Evolutionary conservation across 805 yeast species (phyloP).

Genomic region (Candida pini): DNA sequence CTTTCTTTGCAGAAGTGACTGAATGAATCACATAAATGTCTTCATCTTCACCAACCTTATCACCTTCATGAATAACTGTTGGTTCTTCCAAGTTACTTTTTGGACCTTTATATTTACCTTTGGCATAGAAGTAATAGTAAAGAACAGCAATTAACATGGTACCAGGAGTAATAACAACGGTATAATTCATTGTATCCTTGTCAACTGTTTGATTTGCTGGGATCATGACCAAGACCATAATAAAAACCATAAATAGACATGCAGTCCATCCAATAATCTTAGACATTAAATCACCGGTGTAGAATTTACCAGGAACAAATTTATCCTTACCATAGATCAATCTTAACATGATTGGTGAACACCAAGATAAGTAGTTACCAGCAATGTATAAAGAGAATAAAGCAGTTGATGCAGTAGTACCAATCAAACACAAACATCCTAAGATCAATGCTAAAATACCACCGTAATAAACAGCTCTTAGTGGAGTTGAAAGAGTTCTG

Average conservation of each 20-base stretch:
- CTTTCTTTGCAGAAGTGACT: conserved; percentile 7
- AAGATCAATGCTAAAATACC: conserved; percentile 32
- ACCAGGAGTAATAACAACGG: conserved; percentile 29
- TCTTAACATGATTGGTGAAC: conserved; percentile 36
- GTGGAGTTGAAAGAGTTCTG: conserved; percentile 36
- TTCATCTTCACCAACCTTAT: conserved; percentile 13
- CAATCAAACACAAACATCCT: conserved; percentile 38
- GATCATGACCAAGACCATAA: conserved; percentile 32
- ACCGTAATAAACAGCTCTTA: conserved; percentile 38
- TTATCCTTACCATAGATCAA: conserved; percentile 35
- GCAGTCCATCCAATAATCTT: conserved; percentile 31
- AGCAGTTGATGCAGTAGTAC: conserved; percentile 41
- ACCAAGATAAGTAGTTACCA: conserved; percentile 40
- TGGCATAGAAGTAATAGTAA: conserved; percentile 49
- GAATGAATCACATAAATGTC: conserved; percentile 18
- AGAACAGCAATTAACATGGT: conserved; percentile 45
- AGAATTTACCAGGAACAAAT: conserved; percentile 39
- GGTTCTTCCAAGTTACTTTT: conserved; percentile 25
- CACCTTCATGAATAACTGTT: conserved; percentile 18
- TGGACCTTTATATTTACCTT: conserved; percentile 56
- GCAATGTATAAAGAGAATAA: conserved; percentile 41
- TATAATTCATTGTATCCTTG: conserved; percentile 29
- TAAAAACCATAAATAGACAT: conserved; percentile 25
- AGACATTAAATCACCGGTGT: conserved; percentile 32
- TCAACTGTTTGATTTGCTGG: conserved; percentile 28